Conservation (phyloP, 1,284 basidiomycete genomes). For the Marasmius sp. region DNA sequence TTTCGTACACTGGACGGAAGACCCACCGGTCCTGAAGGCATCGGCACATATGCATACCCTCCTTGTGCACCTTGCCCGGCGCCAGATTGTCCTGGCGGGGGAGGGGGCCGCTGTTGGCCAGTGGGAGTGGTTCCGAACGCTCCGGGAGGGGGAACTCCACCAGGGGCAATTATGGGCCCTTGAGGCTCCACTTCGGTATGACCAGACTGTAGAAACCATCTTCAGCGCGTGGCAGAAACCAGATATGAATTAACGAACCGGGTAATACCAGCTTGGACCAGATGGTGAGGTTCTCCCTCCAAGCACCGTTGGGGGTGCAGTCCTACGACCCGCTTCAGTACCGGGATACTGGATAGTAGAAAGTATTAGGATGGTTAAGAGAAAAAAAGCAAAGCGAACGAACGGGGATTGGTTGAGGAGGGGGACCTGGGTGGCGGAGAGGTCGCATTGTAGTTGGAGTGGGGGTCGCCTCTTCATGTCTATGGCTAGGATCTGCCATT, state of each 20-base stretch:
- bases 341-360: not conserved
- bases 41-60: slow-evolving; percentile 26
- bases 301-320: not conserved
- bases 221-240: not conserved
- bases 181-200: not conserved
- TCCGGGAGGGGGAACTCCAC: slow-evolving; percentile 1
- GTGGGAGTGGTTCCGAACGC: not conserved
- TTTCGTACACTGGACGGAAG: not conserved
- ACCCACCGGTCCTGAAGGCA: slow-evolving; percentile 10
- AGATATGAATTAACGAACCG: not conserved
- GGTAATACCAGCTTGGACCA: not conserved
- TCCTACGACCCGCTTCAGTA: not conserved
- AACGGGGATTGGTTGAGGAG: not conserved
- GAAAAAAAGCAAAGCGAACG: not conserved
- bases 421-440: not conserved
- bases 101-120: not conserved
- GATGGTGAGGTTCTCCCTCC: not conserved
- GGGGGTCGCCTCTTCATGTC: not conserved
- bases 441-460: not conserved
- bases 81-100: not conserved
- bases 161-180: not conserved
- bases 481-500: not conserved
- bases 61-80: slow-evolving; percentile 14
- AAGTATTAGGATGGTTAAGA: not conserved
- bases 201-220: not conserved